Evolutionary conservation across 441 rosid species (phyloP).

Genomic region (Pelargonium cotyledonis): DNA sequence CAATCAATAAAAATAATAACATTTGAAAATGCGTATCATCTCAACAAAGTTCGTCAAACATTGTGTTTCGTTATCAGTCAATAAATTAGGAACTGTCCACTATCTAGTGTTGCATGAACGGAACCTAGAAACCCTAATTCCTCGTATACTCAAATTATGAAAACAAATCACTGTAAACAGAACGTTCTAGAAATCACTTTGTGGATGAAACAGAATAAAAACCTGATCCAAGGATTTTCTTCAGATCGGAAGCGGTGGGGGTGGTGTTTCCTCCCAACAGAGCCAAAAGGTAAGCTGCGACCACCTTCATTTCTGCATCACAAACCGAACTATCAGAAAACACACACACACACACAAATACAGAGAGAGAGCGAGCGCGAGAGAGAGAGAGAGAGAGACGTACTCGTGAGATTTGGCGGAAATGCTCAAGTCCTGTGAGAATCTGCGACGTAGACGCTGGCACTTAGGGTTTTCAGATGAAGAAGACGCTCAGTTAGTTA

Average conservation of each 20-base stretch:
- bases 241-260: conserved; percentile 61
- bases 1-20: too few relatives aligned
- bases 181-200: too few relatives aligned
- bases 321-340: not conserved
- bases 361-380: too few relatives aligned
- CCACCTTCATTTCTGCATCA: conserved; percentile 43
- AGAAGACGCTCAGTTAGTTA: not conserved
- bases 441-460: not conserved
- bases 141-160: not conserved
- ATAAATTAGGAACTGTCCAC: too few relatives aligned
- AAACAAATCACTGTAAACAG: not conserved
- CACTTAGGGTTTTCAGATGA: conserved; percentile 9
- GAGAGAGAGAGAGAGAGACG: not conserved
- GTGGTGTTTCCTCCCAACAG: conserved; percentile 66
- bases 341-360: too few relatives aligned
- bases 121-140: too few relatives aligned
- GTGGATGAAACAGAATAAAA: not conserved
- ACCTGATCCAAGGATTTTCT: conserved; percentile 64
- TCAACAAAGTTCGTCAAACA: too few relatives aligned
- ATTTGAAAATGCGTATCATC: too few relatives aligned
- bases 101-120: too few relatives aligned
- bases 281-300: conserved; percentile 70
- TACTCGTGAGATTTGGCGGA: conserved; percentile 3
- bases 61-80: too few relatives aligned
- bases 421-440: not conserved